Conservation (phyloP, 2,329 filamentous ascomycete genomes). For the Hawksworthiomyces lignivorus region DNA sequence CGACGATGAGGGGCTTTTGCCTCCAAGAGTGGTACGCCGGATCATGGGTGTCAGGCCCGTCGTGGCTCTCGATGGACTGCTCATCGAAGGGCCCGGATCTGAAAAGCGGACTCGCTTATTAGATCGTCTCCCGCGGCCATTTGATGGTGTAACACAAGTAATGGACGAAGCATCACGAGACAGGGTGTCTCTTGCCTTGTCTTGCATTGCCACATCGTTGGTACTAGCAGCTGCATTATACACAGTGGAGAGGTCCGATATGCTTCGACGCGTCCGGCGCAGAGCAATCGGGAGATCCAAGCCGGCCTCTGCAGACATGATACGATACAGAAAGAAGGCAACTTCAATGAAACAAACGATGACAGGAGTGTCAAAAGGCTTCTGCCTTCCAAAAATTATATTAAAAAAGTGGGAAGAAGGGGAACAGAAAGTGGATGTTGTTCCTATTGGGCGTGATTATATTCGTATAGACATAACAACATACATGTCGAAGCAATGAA, state of each 20-base stretch:
- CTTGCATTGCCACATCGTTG: constrained; percentile 4
- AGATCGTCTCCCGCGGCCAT: constrained; percentile 18
- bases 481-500: too few relatives aligned
- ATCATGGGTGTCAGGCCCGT: constrained; percentile 55
- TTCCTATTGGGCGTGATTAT: too few relatives aligned
- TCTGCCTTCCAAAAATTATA: too few relatives aligned
- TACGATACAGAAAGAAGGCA: too few relatives aligned
- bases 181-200: constrained; percentile 6
- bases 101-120: constrained; percentile 53
- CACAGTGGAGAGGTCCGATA: constrained; percentile 15
- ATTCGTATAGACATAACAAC: too few relatives aligned
- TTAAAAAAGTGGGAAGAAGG: too few relatives aligned
- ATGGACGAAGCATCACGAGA: too few relatives aligned
- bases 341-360: too few relatives aligned
- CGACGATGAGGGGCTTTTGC: constrained; percentile 22
- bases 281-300: constrained; percentile 46
- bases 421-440: too few relatives aligned
- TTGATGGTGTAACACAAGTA: too few relatives aligned
- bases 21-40: constrained; percentile 39
- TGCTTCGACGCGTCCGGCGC: constrained; percentile 43
- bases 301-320: too few relatives aligned
- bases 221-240: not conserved
- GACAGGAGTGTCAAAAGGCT: too few relatives aligned
- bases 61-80: constrained; percentile 25
- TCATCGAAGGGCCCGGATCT: constrained; percentile 35